Percentiles rank a stretch among this genome's conserved stretches.
These are phyloP conservation scores for Oenanthe sinensis DNA, from an alignment of 129 eudicot species.

Conservation along the genomic window DNA sequence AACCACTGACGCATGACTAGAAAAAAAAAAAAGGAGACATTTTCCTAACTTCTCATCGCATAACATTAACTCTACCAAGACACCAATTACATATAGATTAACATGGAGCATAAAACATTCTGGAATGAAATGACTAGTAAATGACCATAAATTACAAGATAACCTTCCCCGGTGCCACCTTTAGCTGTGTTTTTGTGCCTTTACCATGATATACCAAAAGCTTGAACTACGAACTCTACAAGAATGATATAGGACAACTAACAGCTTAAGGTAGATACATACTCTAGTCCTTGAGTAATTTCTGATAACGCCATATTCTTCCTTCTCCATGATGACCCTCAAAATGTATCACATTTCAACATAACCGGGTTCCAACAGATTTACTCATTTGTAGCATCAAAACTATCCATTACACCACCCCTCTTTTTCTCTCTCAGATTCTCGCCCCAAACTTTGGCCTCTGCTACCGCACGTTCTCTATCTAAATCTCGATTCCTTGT, in stretches of 20 bases:
- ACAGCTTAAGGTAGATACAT: slow-evolving; percentile 11
- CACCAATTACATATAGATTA: slow-evolving; percentile 12
- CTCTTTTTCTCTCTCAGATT: slow-evolving; percentile 85
- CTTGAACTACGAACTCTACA: not conserved
- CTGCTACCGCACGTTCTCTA: slow-evolving; percentile 95
- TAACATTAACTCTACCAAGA: slow-evolving; percentile 12
- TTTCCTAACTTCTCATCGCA: slow-evolving; percentile 5
- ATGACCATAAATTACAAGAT: slow-evolving; percentile 18
- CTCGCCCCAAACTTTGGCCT: slow-evolving; percentile 98
- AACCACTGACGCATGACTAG: not conserved
- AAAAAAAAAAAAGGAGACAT: not conserved
- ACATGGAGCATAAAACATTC: slow-evolving; percentile 5
- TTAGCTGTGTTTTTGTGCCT: not conserved
- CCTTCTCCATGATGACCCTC: not conserved
- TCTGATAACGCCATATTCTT: not conserved
- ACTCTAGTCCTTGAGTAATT: not conserved
- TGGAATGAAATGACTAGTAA: slow-evolving; percentile 1
- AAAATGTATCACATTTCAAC: not conserved
- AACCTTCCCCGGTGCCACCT: not conserved
- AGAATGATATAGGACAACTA: slow-evolving; percentile 4
- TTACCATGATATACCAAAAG: not conserved
- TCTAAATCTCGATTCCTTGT: slow-evolving; percentile 75
- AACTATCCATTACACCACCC: slow-evolving; percentile 42
- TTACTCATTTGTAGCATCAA: slow-evolving; percentile 65
- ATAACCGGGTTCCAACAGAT: not conserved